Conservation (phyloP, 164 flowering plant genomes). For the Macadamia tetraphylla region DNA sequence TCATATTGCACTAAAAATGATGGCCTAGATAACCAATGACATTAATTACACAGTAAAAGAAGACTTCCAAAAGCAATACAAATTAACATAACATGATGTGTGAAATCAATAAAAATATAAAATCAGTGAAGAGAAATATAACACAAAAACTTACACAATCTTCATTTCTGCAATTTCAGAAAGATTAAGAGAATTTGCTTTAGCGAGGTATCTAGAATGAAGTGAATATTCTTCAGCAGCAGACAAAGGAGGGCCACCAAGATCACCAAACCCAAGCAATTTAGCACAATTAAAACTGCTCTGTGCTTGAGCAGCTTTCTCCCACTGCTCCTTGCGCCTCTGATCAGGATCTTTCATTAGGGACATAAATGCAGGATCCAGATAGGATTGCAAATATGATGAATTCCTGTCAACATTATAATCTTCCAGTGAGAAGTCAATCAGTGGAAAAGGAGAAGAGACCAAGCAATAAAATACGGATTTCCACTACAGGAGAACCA, state of each 20-base stretch:
- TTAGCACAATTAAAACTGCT: slow-evolving; percentile 77
- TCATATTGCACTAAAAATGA: too few relatives aligned
- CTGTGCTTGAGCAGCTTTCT: slow-evolving; percentile 75
- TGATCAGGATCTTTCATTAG: slow-evolving; percentile 94
- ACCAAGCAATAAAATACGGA: not conserved
- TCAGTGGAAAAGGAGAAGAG: not conserved
- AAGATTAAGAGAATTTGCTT: slow-evolving; percentile 91
- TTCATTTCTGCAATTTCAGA: slow-evolving; percentile 99
- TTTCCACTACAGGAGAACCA: not conserved
- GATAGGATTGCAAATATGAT: slow-evolving; percentile 70
- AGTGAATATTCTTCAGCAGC: slow-evolving; percentile 93
- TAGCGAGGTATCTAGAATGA: slow-evolving; percentile 92
- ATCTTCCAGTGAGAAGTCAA: slow-evolving; percentile 2
- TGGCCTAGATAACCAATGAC: too few relatives aligned
- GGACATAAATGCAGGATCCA: slow-evolving; percentile 99
- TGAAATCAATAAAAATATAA: not conserved
- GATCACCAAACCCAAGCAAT: slow-evolving; percentile 92
- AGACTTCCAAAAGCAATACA: too few relatives aligned
- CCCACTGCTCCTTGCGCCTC: slow-evolving; percentile 87
- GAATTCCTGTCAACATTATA: slow-evolving; percentile 49
- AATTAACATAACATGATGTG: not conserved
- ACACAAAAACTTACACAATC: slow-evolving; percentile 66
- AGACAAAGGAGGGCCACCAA: slow-evolving; percentile 86
- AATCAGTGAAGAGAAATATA: not conserved
- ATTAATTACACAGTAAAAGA: too few relatives aligned